Base-by-base conservation (phyloP, 1,284 basidiomycete species). In the Cryptococcus wingfieldii region DNA sequence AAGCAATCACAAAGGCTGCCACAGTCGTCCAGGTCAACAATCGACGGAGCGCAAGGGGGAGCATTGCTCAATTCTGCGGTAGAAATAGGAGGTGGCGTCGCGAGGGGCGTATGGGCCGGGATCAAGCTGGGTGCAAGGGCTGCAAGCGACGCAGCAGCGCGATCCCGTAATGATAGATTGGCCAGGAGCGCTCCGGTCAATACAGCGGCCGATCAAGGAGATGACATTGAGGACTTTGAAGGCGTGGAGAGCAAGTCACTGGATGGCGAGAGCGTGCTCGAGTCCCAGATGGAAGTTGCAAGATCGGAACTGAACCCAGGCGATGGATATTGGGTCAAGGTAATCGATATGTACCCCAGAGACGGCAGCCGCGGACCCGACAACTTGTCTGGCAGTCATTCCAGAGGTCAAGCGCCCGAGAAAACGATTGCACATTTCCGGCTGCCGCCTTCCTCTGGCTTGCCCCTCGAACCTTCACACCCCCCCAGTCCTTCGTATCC, bases 71-170 rank as follows among this genome's bases (percentile, higher is more conserved):
- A 61, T 5, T 72, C 74, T 0, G 74, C 72, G 0, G 69, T 70
- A 0, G 69, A 69, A 53, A 69, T 76, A 23, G 72, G 74, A 13
- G 70, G 71, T 19, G 71, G 69, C 9, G 72, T 74, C 2, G 74
- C 72, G 5, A 53, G 70, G 37, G 72, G 72, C 0, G 70, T 76
- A 9, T 76, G 74, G 74, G 71, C 72, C 0, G 74, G 74, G 1
- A 41, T 76, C 23, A 73, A 71, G 56, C 67, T 67, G 59, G 72
- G 74, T 18, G 74, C 70, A 2, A 55, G 60, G 52, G 72, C 68
- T 14, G 74, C 69, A 4, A 53, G 60, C 28, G 53, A 60, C 51
- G 72, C 68, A 12, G 74, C 67, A 3, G 52, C 59, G 18, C 53
- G 59, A 16, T 61, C 61, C 4, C 54, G 65, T 8, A 55, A 51